Percentiles rank a stretch among this genome's conserved stretches.
phyloP scores from a whole-genome alignment of 1,284 basidiomycete genomes.

The Sanguinoderma infundibulare region DNA sequence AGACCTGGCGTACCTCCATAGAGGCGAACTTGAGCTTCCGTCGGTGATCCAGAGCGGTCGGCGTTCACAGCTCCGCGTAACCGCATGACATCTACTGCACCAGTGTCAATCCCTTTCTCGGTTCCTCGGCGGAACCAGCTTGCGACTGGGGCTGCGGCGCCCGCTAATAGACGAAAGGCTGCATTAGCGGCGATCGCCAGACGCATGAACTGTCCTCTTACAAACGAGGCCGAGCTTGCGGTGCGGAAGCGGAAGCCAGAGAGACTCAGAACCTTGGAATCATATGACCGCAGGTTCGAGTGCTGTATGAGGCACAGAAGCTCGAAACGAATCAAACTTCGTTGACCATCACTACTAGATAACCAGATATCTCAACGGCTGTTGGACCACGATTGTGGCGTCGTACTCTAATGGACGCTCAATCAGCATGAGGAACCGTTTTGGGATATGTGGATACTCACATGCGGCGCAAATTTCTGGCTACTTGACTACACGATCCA shows the following conservation, averaged over 20 bases:
- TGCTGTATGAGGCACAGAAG: not conserved
- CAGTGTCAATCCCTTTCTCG: not conserved
- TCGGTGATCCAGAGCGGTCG: not conserved
- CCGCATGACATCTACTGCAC: not conserved
- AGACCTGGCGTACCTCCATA: not conserved
- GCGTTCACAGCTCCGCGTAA: not conserved
- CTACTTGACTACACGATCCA: not conserved
- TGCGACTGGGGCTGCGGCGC: not conserved
- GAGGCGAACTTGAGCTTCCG: not conserved
- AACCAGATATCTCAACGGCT: not conserved
- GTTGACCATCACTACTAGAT: constrained; percentile 1
- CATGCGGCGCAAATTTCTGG: not conserved
- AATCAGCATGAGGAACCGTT: not conserved
- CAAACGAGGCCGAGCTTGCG: not conserved
- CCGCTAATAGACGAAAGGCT: not conserved
- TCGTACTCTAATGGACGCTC: not conserved
- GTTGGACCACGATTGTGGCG: not conserved
- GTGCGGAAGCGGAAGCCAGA: not conserved
- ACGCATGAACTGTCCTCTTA: not conserved
- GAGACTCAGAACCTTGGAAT: not conserved
- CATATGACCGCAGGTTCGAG: not conserved
- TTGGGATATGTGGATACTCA: not conserved
- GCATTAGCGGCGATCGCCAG: not conserved
- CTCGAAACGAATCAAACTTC: not conserved
- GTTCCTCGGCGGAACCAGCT: not conserved